phyloP scores from a whole-genome alignment of 176 grass and related monocot genomes.

The Areca catechu region DNA sequence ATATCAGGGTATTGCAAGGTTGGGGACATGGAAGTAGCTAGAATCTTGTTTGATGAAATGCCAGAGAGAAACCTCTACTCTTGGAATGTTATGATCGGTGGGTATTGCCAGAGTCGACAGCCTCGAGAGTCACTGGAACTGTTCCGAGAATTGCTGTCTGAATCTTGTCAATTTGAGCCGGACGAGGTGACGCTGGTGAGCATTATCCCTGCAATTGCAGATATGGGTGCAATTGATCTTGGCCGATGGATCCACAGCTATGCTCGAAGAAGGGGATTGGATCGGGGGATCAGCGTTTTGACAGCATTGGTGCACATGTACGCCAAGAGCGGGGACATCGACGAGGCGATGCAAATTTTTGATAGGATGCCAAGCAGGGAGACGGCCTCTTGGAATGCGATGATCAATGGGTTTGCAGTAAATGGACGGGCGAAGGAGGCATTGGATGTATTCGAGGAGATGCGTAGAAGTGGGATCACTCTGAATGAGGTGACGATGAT shows the following conservation, averaged over 20 bases:
- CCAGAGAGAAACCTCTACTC: slow-evolving; percentile 21
- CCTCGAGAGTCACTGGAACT: slow-evolving; percentile 6
- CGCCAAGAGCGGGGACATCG: slow-evolving; percentile 14
- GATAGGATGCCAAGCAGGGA: slow-evolving; percentile 4
- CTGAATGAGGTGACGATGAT: slow-evolving; percentile 17
- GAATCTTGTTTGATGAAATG: slow-evolving; percentile 14
- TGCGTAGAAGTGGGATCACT: slow-evolving; percentile 2
- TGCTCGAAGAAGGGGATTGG: slow-evolving; percentile 14
- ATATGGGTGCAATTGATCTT: slow-evolving; percentile 20
- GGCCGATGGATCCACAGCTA: slow-evolving; percentile 20
- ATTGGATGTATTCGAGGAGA: slow-evolving; percentile 7
- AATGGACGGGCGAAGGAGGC: slow-evolving; percentile 15
- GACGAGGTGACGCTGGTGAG: slow-evolving; percentile 20
- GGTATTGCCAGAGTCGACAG: slow-evolving; percentile 21
- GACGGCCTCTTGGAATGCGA: slow-evolving; percentile 14
- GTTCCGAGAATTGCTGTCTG: slow-evolving; percentile 12
- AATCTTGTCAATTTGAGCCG: slow-evolving; percentile 1
- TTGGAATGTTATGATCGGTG: slow-evolving; percentile 23
- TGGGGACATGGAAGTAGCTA: slow-evolving; percentile 3
- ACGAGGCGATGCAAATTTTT: slow-evolving; percentile 6
- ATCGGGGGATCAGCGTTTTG: slow-evolving; percentile 11
- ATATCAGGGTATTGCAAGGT: slow-evolving; percentile 21
- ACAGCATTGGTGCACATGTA: slow-evolving; percentile 20
- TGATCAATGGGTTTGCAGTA: slow-evolving; percentile 19
- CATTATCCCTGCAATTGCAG: slow-evolving; percentile 14